A percentile compares a stretch with the other conserved stretches of the same genome.
Conservation (phyloP, 305 asterid species). For the Ruellia speciosa region DNA sequence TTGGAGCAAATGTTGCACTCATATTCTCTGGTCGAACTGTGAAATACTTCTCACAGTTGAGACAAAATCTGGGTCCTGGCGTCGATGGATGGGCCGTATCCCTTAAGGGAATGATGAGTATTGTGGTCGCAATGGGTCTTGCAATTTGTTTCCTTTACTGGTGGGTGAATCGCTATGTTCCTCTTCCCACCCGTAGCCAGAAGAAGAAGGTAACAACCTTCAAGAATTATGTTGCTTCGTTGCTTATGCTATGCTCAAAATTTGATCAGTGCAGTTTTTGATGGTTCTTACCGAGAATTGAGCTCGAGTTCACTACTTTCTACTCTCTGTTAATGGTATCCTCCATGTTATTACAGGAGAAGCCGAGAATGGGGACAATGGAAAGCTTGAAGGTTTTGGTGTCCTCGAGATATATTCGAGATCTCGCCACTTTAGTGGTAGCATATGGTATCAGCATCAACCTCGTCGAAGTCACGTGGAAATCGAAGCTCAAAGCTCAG, state of each 20-base stretch:
- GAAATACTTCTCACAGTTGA: conserved; percentile 85
- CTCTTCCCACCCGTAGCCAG: conserved; percentile 70
- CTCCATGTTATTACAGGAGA: conserved; percentile 42
- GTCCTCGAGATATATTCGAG: conserved; percentile 77
- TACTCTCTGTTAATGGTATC: neutral
- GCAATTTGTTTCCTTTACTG: conserved; percentile 73
- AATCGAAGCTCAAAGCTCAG: conserved; percentile 99
- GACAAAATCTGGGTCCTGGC: conserved; percentile 79
- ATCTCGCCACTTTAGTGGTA: conserved; percentile 89
- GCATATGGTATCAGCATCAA: conserved; percentile 96
- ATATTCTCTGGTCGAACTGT: conserved; percentile 95
- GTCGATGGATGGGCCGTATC: conserved; percentile 99
- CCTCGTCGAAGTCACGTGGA: conserved; percentile 98
- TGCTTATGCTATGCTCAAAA: too few relatives aligned
- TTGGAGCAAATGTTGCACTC: conserved; percentile 93
- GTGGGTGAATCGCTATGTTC: conserved; percentile 89
- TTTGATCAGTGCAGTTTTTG: too few relatives aligned
- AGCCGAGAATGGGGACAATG: conserved; percentile 90
- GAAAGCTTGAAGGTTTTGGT: conserved; percentile 92
- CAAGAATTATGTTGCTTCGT: neutral
- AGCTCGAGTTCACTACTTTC: neutral
- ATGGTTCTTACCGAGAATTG: neutral
- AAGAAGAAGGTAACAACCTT: conserved; percentile 71
- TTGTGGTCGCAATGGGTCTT: conserved; percentile 82
- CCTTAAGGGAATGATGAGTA: conserved; percentile 85